Conservation (phyloP, 2,329 filamentous ascomycete species). For the Hypoxylon sp. region DNA sequence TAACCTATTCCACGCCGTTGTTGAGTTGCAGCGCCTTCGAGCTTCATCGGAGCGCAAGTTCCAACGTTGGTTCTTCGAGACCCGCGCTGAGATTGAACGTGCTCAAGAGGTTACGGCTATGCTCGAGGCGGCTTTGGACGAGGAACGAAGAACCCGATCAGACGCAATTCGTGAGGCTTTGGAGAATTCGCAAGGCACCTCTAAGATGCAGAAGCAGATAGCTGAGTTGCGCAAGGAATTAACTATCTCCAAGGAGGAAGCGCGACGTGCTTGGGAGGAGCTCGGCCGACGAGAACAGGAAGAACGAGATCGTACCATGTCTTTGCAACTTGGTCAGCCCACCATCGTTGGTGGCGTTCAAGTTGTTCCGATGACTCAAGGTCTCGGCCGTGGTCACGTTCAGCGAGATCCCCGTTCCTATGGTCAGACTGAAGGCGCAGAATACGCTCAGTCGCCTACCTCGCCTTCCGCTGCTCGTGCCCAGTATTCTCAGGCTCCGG, state of each 20-base stretch:
- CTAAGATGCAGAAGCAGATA: constrained; percentile 81
- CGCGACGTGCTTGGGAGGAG: constrained; percentile 96
- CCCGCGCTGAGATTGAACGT: constrained; percentile 87
- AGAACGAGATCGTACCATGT: constrained; percentile 87
- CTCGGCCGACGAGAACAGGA: constrained; percentile 93
- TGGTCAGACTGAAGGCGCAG: constrained; percentile 53
- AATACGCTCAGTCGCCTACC: constrained; percentile 51
- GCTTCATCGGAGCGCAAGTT: constrained; percentile 98
- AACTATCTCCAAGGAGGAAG: constrained; percentile 95
- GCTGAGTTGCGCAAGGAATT: constrained; percentile 93
- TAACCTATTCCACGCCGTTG: constrained; percentile 97
- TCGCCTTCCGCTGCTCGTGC: constrained; percentile 52
- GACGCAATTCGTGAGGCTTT: constrained; percentile 78
- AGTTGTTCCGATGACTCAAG: constrained; percentile 91
- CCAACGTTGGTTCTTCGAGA: constrained; percentile 98
- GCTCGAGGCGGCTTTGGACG: constrained; percentile 80
- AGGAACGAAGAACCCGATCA: constrained; percentile 78
- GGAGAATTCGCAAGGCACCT: constrained; percentile 77
- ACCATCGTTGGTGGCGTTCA: constrained; percentile 94
- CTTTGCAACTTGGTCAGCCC: constrained; percentile 88
- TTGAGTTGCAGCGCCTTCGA: constrained; percentile 92
- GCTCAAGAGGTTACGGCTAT: constrained; percentile 85
- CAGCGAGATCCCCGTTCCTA: constrained; percentile 59
- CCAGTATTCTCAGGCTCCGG: constrained; percentile 61
- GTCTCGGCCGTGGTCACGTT: constrained; percentile 70